These are phyloP conservation scores for Cercophora sp. DNA, from an alignment of 495 filamentous ascomycete genomes.

Conservation along the genomic window DNA sequence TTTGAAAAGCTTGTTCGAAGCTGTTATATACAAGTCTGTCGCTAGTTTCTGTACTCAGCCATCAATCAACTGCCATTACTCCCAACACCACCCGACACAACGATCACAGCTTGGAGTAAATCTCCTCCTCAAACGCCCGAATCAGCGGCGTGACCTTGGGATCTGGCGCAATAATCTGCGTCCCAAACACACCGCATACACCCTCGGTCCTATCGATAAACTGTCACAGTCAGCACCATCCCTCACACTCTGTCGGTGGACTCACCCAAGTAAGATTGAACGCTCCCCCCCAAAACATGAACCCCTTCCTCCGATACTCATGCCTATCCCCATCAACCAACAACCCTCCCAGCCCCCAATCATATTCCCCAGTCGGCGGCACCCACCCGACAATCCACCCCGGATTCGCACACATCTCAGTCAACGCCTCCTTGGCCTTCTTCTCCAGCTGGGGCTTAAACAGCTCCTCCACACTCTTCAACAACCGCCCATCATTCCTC, in stretches of 20 bases:
- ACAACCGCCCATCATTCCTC: conserved; percentile 28
- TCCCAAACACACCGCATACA: conserved; percentile 31
- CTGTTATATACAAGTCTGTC: too few relatives aligned
- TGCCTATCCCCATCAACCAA: conserved; percentile 22
- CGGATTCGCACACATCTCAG: conserved; percentile 14
- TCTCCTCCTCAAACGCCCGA: conserved; percentile 28
- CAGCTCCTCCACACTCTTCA: conserved; percentile 26
- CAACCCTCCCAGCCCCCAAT: conserved; percentile 32
- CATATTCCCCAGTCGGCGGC: conserved; percentile 26
- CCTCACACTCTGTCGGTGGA: too few relatives aligned
- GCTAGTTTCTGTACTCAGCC: too few relatives aligned
- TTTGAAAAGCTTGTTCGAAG: too few relatives aligned
- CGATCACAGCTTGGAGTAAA: conserved; percentile 27
- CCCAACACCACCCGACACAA: too few relatives aligned
- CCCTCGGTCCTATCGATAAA: conserved; percentile 33
- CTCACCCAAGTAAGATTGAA: conserved; percentile 32
- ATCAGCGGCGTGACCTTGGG: conserved; percentile 22
- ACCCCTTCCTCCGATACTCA: conserved; percentile 24
- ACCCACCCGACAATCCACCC: conserved; percentile 24
- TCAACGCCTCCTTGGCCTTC: conserved; percentile 16
- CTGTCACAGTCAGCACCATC: conserved; percentile 21
- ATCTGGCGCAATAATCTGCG: conserved; percentile 27
- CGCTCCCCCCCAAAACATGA: conserved; percentile 35
- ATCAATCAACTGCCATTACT: too few relatives aligned
- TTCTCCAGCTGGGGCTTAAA: conserved; percentile 30